phyloP scores from a whole-genome alignment of 2,329 filamentous ascomycete species.

The Chaetomiaceae sp. region DNA sequence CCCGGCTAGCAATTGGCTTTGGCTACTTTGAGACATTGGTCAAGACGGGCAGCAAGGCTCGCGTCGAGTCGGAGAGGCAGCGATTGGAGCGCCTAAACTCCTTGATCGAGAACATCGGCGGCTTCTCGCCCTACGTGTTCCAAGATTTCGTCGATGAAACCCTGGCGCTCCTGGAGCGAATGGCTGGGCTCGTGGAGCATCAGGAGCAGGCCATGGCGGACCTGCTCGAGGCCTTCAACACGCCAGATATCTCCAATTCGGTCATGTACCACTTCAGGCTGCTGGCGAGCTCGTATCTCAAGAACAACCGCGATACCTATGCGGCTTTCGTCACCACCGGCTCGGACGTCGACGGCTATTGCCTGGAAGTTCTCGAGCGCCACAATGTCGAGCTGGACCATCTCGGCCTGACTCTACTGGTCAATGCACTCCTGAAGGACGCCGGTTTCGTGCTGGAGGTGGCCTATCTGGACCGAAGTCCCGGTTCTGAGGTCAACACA shows the following conservation, averaged over 20 bases:
- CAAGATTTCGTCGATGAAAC: constrained; percentile 81
- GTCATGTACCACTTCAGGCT: constrained; percentile 84
- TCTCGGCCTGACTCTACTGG: constrained; percentile 71
- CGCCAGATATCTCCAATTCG: constrained; percentile 57
- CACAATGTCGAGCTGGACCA: constrained; percentile 83
- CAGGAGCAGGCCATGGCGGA: constrained; percentile 48
- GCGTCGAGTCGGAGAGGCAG: constrained; percentile 63
- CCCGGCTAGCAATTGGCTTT: constrained; percentile 76
- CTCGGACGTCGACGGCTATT: constrained; percentile 60
- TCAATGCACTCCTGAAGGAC: constrained; percentile 72
- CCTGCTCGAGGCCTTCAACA: constrained; percentile 68
- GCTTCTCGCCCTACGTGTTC: constrained; percentile 62
- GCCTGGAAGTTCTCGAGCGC: constrained; percentile 63
- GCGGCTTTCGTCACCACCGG: constrained; percentile 62
- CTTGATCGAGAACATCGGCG: constrained; percentile 64
- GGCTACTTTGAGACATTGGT: constrained; percentile 86
- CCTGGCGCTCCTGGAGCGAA: constrained; percentile 58
- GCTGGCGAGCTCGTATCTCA: constrained; percentile 79
- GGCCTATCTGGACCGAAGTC: constrained; percentile 82
- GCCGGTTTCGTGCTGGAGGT: constrained; percentile 78
- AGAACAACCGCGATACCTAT: constrained; percentile 63
- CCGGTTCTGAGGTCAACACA: constrained; percentile 67
- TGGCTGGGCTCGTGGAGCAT: constrained; percentile 54
- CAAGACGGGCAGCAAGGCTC: constrained; percentile 55
- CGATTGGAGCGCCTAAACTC: constrained; percentile 67